Evolutionary conservation across 495 filamentous ascomycete species (phyloP).

Genomic region (Penicillium nucicola): DNA sequence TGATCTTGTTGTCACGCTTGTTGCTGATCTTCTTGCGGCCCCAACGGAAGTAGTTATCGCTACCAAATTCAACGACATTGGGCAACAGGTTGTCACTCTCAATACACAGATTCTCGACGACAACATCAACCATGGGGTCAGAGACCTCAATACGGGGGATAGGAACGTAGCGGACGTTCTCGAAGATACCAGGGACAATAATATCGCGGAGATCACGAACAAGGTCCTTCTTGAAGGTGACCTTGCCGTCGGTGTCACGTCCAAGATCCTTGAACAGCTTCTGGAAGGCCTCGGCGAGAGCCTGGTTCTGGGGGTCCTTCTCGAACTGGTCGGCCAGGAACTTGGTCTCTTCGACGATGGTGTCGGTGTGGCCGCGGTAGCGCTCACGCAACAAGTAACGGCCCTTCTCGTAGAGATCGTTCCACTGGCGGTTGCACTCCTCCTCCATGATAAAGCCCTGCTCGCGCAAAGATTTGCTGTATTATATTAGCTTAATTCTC

Average conservation of each 20-base stretch:
- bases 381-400: constrained; percentile 85
- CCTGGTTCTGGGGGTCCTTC: constrained; percentile 78
- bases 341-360: constrained; percentile 83
- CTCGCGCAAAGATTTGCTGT: constrained; percentile 70
- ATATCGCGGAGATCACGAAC: constrained; percentile 84
- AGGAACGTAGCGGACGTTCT: constrained; percentile 87
- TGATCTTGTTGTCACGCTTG: constrained; percentile 73
- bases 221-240: constrained; percentile 86
- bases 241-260: constrained; percentile 77
- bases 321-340: constrained; percentile 89
- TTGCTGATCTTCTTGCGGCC: constrained; percentile 81
- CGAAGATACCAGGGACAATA: constrained; percentile 80
- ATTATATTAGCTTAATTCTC: constrained; percentile 3
- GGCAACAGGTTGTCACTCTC: constrained; percentile 98
- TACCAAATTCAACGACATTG: constrained; percentile 85
- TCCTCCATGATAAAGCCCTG: constrained; percentile 91
- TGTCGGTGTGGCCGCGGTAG: constrained; percentile 84
- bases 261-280: constrained; percentile 89
- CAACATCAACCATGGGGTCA: constrained; percentile 77
- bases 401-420: constrained; percentile 79
- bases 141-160: constrained; percentile 92
- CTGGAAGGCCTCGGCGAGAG: constrained; percentile 68
- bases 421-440: constrained; percentile 76
- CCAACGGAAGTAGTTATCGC: constrained; percentile 94
- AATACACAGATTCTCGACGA: constrained; percentile 91